Base-by-base conservation (phyloP, 2,329 filamentous ascomycete genomes). In the Fusarium tjaetaba region DNA sequence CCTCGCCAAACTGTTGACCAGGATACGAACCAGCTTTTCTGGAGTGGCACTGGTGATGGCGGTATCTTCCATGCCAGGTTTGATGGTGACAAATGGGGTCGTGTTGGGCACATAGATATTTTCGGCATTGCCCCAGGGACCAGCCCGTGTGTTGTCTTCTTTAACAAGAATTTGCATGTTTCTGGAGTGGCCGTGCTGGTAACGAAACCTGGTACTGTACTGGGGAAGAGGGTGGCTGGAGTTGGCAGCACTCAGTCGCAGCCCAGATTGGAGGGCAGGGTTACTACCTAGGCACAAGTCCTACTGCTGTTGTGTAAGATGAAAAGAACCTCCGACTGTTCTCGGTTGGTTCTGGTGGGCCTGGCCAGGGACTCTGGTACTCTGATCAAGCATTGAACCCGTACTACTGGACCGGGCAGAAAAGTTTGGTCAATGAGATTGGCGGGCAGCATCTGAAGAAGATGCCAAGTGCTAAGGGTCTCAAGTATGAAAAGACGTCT, bases 401-500 rank as follows among this genome's bases (percentile, higher is more conserved):
- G 7, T 43, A 2, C 2, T 43, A 10, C 5, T 18, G n/a, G 15
- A 5, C 7, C 18, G n/a, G n/a, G 4, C 15, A 24, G n/a, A 24
- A n/a, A 24, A 43, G 11, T 5, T 4, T 43, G 7, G 42, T 10
- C 4, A 11, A n/a, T 11, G 15, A 2, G 0, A 5, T 24, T 24
- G 10, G 15, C 6, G 10, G n/a, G 15, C 42, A 13, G n/a, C n/a
- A 16, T 13, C 10, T 43, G 6, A 13, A 8, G 7, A 43, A 43
- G 42, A 43, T 43, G 5, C 8, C 42, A 18, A 24, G 42, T 24
- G 42, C 42, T 18, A 11, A 15, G 5, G n/a, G 15, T 2, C 15
- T 43, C 15, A 4, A 4, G 7, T 24, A 43, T 5, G 6, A 8
- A 0, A 13, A 13, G n/a, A n/a, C n/a, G n/a, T n/a, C n/a, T n/a